Evolutionary conservation across 371 early-diverging fungal genomes (phyloP), one percentile per base, ranked within the genome.

Genomic region (Actinomucor elegans): DNA sequence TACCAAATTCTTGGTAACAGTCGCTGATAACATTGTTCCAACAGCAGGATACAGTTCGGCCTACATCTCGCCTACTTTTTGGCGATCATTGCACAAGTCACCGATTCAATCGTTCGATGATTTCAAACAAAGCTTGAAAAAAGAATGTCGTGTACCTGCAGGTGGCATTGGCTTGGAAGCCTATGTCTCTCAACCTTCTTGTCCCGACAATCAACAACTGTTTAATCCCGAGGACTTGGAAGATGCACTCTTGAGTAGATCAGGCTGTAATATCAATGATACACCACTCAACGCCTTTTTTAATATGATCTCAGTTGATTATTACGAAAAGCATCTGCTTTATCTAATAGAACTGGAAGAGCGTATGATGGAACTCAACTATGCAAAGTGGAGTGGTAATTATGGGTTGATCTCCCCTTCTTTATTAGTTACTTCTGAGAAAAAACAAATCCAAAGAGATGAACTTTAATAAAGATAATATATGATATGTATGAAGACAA

Each of bases 11-110:
- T 55, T 73, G 14, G 48, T 73, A 12, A 77, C 71, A 9, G 23
- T 55, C 15, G 53, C 63, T 18, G 41, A 52, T 15, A 54, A 34
- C 2, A 12, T 61, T 12, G 6, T 27, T 5, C 21, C 37, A 28
- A 32, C 52, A 5, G 32, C 34, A 32, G 55, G 44, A 5, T 42
- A 62, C 27, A 55, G 24, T 15, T 35, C 66, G 12, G 20, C 55
- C 11, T 73, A 73, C 32, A 61, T 77, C 27, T 51, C 69, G 3
- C 45, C 65, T 49, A 66, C 47, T 11, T 67, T 70, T 46, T 67
- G 68, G 68, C 58, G 61, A 41, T 33, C 66, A 3, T n/a, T 38
- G 20, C 29, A 29, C 5, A 46, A 34, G 5, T 21, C 26, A 7
- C 15, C 31, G 29, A 34, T 27, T 2, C 1, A 20, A 17, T 14